Conservation (phyloP, 352 stramenopile genomes). For the Globisporangium perplexum region DNA sequence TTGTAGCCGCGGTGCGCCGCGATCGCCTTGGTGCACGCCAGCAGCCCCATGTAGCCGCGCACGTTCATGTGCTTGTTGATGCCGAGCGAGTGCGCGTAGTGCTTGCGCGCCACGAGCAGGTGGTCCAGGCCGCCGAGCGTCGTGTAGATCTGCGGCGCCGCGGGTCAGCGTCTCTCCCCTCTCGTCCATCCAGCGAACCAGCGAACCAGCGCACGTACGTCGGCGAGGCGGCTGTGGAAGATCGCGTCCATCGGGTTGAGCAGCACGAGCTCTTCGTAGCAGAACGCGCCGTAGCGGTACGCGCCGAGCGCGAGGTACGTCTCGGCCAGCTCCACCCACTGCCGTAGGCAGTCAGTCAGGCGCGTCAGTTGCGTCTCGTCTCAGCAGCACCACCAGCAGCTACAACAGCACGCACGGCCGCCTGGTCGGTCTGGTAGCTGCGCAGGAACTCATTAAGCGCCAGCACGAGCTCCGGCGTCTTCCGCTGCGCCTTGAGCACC, state of each 20-base stretch:
- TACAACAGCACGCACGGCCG: conserved; percentile 24
- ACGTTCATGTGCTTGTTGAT: conserved; percentile 62
- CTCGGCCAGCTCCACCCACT: conserved; percentile 65
- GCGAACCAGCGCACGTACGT: no score
- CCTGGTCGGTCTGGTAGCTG: conserved; percentile 51
- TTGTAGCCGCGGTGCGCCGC: conserved; percentile 35
- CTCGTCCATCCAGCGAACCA: no score
- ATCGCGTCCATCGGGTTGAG: conserved; percentile 66
- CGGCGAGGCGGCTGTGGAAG: conserved; percentile 51
- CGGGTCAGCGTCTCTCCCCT: no score
- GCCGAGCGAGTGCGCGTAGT: conserved; percentile 63
- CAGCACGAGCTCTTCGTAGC: conserved; percentile 70
- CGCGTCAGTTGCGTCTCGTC: not conserved
- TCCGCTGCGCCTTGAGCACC: conserved; percentile 59
- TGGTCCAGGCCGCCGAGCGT: conserved; percentile 59
- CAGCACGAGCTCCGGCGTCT: conserved; percentile 40
- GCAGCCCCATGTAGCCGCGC: conserved; percentile 39
- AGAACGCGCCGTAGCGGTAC: conserved; percentile 60
- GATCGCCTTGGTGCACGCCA: conserved; percentile 54
- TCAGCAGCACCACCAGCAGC: not conserved
- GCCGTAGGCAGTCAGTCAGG: conserved; percentile 3
- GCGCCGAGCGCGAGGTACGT: conserved; percentile 44
- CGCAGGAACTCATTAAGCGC: conserved; percentile 57
- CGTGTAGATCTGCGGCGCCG: conserved; percentile 37
- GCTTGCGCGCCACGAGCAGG: conserved; percentile 52